A percentile compares a stretch with the other conserved stretches of the same genome.
phyloP scores from a whole-genome alignment of 441 rosid genomes.

The Raphanus hybrid region DNA sequence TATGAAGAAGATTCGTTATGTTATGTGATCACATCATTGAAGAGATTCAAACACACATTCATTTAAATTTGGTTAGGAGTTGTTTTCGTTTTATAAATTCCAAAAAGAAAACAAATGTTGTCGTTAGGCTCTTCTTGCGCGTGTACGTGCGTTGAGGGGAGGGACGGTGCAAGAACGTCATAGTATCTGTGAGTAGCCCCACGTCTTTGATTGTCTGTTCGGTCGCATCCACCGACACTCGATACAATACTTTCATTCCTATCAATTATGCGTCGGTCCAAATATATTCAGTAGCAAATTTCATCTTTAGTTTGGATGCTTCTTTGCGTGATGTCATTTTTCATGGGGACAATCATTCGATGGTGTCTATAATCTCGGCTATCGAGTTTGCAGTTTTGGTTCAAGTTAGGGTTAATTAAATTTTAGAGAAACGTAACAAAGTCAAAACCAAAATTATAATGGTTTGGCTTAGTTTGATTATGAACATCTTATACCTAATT shows the following conservation, averaged over 20 bases:
- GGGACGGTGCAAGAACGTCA: constrained; percentile 41
- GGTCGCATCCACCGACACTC: constrained; percentile 46
- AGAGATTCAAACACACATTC: not conserved
- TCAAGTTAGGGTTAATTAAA: constrained; percentile 1
- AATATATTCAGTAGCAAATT: constrained; percentile 26
- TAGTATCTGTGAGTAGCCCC: constrained; percentile 35
- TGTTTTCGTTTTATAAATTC: constrained; percentile 9
- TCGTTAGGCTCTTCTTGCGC: constrained; percentile 30
- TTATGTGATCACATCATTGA: constrained; percentile 23
- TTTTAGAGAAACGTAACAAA: constrained; percentile 7
- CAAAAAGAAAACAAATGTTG: constrained; percentile 41
- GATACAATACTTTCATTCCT: constrained; percentile 7
- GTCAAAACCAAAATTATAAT: constrained; percentile 10
- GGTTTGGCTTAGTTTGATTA: constrained; percentile 6
- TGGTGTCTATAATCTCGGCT: not conserved
- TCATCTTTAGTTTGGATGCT: constrained; percentile 31
- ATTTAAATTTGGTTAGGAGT: constrained; percentile 11
- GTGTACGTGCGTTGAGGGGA: constrained; percentile 33
- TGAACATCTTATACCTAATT: not conserved
- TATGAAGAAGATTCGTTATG: not conserved
- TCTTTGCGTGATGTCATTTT: constrained; percentile 37
- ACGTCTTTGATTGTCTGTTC: constrained; percentile 47
- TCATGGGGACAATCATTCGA: constrained; percentile 25
- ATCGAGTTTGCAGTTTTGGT: not conserved
- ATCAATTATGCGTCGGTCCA: constrained; percentile 41